Evolutionary conservation across 148 eudicot genomes (phyloP).

Genomic region (Linanthus parryae): DNA sequence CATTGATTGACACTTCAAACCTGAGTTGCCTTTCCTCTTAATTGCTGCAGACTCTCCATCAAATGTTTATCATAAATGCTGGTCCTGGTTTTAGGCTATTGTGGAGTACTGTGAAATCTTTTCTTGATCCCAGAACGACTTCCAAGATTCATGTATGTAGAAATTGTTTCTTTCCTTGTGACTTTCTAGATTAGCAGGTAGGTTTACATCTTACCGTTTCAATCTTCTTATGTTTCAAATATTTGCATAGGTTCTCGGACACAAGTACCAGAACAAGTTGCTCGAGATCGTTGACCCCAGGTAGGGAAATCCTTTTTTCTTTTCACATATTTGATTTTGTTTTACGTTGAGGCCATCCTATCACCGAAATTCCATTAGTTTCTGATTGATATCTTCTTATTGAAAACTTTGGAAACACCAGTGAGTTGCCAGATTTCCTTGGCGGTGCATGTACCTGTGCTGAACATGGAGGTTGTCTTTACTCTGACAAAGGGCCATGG

Average conservation of each 20-base stretch:
- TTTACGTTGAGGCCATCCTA: constrained; percentile 1
- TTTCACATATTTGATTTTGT: not conserved
- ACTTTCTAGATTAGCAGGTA: too few species aligned
- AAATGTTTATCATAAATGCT: constrained; percentile 95
- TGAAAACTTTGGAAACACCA: constrained; percentile 20
- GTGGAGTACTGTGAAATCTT: constrained; percentile 82
- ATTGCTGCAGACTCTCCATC: constrained; percentile 69
- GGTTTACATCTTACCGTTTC: too few species aligned
- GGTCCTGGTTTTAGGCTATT: constrained; percentile 95
- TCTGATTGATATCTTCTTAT: not conserved
- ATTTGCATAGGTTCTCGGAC: constrained; percentile 71
- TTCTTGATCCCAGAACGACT: constrained; percentile 89
- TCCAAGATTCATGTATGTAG: constrained; percentile 80
- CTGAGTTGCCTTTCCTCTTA: not conserved
- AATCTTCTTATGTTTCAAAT: not conserved
- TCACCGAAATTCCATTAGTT: not conserved
- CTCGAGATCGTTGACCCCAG: constrained; percentile 87
- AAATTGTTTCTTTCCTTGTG: not conserved
- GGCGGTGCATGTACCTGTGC: constrained; percentile 90
- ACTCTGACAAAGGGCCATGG: constrained; percentile 96
- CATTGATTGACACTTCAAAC: constrained; percentile 3
- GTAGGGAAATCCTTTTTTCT: constrained; percentile 30
- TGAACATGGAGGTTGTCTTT: constrained; percentile 80
- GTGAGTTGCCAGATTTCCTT: constrained; percentile 91
- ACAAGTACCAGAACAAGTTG: constrained; percentile 80